These are phyloP conservation scores for Letharia lupina DNA, from an alignment of 495 filamentous ascomycete species.

Conservation along the genomic window DNA sequence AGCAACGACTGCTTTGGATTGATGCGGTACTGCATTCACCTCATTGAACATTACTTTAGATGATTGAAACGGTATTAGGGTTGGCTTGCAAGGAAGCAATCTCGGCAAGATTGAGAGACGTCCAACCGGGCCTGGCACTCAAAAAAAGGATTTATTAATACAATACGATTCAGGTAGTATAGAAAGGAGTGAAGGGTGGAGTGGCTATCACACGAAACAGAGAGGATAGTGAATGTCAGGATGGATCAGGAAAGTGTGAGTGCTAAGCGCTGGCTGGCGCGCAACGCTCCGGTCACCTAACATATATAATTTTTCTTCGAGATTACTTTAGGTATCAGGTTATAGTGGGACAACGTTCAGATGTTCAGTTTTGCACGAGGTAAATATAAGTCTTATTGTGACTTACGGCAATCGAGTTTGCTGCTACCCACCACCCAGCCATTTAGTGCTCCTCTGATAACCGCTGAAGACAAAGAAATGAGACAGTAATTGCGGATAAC, in stretches of 20 bases:
- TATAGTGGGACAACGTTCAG: no score
- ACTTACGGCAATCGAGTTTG: neutral
- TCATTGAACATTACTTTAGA: neutral
- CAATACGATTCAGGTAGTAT: neutral
- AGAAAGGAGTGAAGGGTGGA: neutral
- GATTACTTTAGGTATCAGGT: no score
- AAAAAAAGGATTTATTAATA: neutral
- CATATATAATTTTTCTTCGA: neutral
- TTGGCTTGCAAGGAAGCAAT: neutral
- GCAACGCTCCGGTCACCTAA: neutral
- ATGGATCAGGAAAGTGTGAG: neutral
- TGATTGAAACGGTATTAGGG: neutral
- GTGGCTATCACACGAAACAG: neutral
- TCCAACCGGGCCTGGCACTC: neutral
- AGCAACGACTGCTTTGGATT: neutral
- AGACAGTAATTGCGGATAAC: neutral
- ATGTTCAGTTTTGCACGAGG: no score
- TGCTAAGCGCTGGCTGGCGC: neutral
- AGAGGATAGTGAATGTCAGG: neutral
- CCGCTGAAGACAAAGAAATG: neutral
- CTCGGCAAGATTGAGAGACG: no score
- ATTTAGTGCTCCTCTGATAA: neutral
- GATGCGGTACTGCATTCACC: neutral
- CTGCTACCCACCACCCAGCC: neutral
- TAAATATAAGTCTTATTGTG: neutral